Evolutionary conservation across 352 stramenopile genomes (phyloP).

Genomic region (Pythium phragmiticola): DNA sequence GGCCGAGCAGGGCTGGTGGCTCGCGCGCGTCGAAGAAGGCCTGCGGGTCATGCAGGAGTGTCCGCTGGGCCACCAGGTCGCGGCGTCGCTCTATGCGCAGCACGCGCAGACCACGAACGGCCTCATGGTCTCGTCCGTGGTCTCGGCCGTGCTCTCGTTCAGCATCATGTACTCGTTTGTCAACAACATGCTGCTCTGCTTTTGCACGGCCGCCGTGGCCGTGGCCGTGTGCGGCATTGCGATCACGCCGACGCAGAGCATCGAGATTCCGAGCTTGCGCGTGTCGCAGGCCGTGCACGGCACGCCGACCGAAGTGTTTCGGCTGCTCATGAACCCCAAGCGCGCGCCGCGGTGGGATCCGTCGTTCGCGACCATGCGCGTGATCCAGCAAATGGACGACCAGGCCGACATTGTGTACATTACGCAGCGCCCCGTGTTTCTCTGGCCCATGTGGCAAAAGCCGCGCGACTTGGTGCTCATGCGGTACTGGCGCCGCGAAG

Average conservation of each 20-base stretch:
- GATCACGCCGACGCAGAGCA: constrained; percentile 60
- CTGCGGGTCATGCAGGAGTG: constrained; percentile 87
- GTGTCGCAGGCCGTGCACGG: constrained; percentile 85
- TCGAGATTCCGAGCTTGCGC: constrained; percentile 84
- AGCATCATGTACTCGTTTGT: constrained; percentile 88
- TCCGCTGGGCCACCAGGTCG: constrained; percentile 73
- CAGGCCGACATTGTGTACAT: constrained; percentile 89
- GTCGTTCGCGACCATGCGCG: constrained; percentile 73
- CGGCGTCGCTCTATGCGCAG: constrained; percentile 78
- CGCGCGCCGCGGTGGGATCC: constrained; percentile 83
- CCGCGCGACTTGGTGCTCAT: constrained; percentile 84
- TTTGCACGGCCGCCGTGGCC: constrained; percentile 58
- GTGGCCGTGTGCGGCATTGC: constrained; percentile 70
- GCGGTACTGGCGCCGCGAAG: constrained; percentile 87
- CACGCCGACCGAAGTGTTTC: constrained; percentile 80
- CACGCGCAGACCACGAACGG: constrained; percentile 76
- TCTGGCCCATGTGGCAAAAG: constrained; percentile 88
- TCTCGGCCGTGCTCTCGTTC: constrained; percentile 74
- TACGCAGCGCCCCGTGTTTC: constrained; percentile 77
- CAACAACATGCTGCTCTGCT: constrained; percentile 80
- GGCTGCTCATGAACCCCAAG: constrained; percentile 84
- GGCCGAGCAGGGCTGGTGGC: constrained; percentile 84
- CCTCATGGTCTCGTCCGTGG: constrained; percentile 57
- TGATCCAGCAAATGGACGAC: constrained; percentile 85
- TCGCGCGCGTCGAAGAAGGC: constrained; percentile 77